Evolutionary conservation across 352 stramenopile species (phyloP).

Genomic region (Pythium aquatile): DNA sequence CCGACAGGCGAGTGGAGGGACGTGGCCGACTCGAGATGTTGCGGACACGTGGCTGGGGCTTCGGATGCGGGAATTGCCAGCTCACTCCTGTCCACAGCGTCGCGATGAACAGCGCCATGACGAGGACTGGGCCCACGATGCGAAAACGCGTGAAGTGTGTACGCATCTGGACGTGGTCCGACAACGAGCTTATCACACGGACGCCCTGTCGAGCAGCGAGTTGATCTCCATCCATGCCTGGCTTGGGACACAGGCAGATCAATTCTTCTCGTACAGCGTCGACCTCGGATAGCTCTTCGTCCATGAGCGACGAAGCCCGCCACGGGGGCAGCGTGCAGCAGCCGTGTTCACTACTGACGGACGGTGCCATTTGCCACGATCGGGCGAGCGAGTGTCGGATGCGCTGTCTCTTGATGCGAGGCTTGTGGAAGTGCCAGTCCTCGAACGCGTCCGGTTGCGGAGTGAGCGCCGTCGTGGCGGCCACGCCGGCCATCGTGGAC

Average conservation of each 20-base stretch:
- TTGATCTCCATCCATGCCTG: not conserved
- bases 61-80: slow-evolving; percentile 9
- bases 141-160: not conserved
- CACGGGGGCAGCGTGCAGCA: not conserved
- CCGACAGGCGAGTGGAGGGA: not conserved
- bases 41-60: slow-evolving; percentile 18
- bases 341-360: not conserved
- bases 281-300: not conserved
- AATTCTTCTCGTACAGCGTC: slow-evolving; percentile 15
- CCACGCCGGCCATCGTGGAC: not conserved
- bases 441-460: slow-evolving; percentile 4
- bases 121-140: slow-evolving; percentile 10
- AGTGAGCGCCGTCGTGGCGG: slow-evolving; percentile 7
- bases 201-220: slow-evolving; percentile 11
- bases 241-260: slow-evolving; percentile 27
- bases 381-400: not conserved
- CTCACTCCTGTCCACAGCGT: slow-evolving; percentile 19
- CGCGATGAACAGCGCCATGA: slow-evolving; percentile 22
- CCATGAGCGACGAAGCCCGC: not conserved
- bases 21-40: slow-evolving; percentile 8
- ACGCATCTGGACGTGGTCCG: not conserved
- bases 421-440: slow-evolving; percentile 3
- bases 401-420: slow-evolving; percentile 10
- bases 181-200: slow-evolving; percentile 3
- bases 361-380: slow-evolving; percentile 9